Evolutionary conservation across 768 basidiomycete species (phyloP).

Genomic region (Lepiota venenata): DNA sequence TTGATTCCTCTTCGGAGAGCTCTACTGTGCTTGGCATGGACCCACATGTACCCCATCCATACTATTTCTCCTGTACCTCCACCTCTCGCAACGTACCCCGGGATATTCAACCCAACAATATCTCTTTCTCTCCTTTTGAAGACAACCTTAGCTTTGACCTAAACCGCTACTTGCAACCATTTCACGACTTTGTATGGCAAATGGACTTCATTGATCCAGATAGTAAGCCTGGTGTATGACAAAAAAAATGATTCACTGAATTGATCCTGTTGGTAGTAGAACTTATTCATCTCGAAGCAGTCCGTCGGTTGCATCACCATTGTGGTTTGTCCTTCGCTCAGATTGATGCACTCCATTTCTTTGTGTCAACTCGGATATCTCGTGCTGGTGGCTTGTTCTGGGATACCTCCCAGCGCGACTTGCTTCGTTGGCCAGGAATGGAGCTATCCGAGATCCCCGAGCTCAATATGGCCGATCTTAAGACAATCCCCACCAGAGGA

Average conservation of each 20-base stretch:
- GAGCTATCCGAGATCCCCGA: slow-evolving; percentile 8
- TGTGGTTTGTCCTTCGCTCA: slow-evolving; percentile 27
- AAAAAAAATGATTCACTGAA: background rate
- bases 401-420: slow-evolving; percentile 39
- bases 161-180: slow-evolving; percentile 22
- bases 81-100: slow-evolving; percentile 27
- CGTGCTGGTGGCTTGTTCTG: slow-evolving; percentile 38
- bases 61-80: slow-evolving; percentile 48
- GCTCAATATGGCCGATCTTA: slow-evolving; percentile 9
- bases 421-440: slow-evolving; percentile 33
- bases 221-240: slow-evolving; percentile 28
- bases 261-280: slow-evolving; percentile 32
- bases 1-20: background rate
- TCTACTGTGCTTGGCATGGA: background rate
- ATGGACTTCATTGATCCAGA: slow-evolving; percentile 43
- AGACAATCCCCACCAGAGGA: slow-evolving; percentile 14
- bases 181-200: slow-evolving; percentile 31
- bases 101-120: background rate
- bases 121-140: slow-evolving; percentile 41
- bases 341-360: slow-evolving; percentile 31
- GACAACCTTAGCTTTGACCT: slow-evolving; percentile 40
- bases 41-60: slow-evolving; percentile 16
- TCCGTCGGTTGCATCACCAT: slow-evolving; percentile 30
- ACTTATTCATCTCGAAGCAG: slow-evolving; percentile 43
- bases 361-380: slow-evolving; percentile 13